A percentile compares a stretch with the other conserved stretches of the same genome.
These are phyloP conservation scores for Jackrogersella multiformis DNA, from an alignment of 495 filamentous ascomycete species.

Conservation along the genomic window DNA sequence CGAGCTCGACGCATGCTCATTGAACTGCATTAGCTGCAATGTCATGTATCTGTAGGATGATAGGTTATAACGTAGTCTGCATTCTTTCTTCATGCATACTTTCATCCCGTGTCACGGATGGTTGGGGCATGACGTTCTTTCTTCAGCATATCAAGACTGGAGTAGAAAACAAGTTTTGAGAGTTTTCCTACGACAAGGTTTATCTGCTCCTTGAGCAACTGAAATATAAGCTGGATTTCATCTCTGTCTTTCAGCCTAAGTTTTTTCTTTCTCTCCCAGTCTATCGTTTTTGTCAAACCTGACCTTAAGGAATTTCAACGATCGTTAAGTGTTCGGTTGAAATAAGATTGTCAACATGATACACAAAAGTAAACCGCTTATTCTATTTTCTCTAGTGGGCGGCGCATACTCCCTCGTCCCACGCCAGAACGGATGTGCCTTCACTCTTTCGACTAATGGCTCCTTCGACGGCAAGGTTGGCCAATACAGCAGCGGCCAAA, in stretches of 20 bases:
- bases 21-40: background rate
- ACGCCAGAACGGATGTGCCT: constrained; percentile 36
- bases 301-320: constrained; percentile 27
- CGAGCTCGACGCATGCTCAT: background rate
- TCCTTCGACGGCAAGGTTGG: constrained; percentile 32
- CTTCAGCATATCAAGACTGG: background rate
- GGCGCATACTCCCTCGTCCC: constrained; percentile 37
- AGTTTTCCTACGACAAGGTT: constrained; percentile 13
- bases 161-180: constrained; percentile 27
- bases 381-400: constrained; percentile 28
- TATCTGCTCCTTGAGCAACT: background rate
- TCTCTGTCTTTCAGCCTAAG: constrained; percentile 14
- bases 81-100: background rate
- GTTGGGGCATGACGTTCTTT: constrained; percentile 28
- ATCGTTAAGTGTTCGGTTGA: constrained; percentile 22
- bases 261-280: constrained; percentile 22
- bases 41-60: background rate
- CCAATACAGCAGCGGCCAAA: constrained; percentile 40
- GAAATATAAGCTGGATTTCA: constrained; percentile 30
- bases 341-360: constrained; percentile 34
- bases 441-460: constrained; percentile 37
- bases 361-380: constrained; percentile 26
- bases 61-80: background rate
- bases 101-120: constrained; percentile 5
- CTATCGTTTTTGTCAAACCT: constrained; percentile 29